Percentiles rank a stretch among this genome's conserved stretches.
Evolutionary conservation across 345 rosid species (phyloP).

Genomic region (Salix exigua): DNA sequence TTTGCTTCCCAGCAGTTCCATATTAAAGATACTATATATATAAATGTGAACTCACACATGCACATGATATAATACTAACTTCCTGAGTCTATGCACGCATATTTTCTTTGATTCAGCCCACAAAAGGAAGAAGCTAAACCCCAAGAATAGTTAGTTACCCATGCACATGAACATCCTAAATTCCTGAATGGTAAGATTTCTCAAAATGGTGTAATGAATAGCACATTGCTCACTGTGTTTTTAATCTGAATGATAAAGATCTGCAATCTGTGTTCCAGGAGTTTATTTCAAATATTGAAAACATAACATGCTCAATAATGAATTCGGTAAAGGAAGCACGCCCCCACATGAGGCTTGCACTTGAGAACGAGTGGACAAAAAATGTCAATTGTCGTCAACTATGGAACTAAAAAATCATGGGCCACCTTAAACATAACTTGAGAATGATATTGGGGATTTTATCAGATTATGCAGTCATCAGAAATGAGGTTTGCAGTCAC

Average conservation of each 20-base stretch:
- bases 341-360: neutral
- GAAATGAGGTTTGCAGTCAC: neutral
- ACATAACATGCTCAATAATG: neutral
- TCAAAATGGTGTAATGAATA: neutral
- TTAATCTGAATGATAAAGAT: neutral
- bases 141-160: neutral
- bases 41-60: neutral
- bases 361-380: neutral
- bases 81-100: neutral
- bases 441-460: neutral
- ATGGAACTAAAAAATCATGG: neutral
- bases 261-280: neutral
- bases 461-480: neutral
- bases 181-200: neutral
- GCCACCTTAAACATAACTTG: constrained; percentile 1
- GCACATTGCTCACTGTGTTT: neutral
- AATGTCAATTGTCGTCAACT: neutral
- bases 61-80: neutral
- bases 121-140: neutral
- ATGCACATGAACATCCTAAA: neutral
- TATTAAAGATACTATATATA: neutral
- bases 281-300: neutral
- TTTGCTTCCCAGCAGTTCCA: neutral
- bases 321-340: neutral
- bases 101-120: neutral